Percentiles rank a stretch among this genome's conserved stretches.
Conservation (phyloP, 148 eudicot species). For the Rhododendron ferrugineum region DNA sequence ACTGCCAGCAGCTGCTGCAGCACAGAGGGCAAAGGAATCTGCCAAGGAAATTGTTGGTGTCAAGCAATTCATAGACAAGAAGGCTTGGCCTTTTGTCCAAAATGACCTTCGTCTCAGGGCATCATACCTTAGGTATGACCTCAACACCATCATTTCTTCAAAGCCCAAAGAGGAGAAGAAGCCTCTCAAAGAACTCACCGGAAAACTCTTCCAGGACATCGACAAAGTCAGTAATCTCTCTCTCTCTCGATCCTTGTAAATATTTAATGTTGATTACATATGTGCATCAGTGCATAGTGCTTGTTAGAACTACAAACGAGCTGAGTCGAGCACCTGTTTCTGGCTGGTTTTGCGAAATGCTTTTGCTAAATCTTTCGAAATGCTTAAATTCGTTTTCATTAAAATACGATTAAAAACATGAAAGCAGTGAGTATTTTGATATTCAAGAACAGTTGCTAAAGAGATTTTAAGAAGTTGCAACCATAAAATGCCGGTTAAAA, state of each 20-base stretch:
- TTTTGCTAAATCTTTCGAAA: neutral
- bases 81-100: slow-evolving; percentile 97
- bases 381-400: neutral
- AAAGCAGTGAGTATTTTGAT: neutral
- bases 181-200: slow-evolving; percentile 62
- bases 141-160: slow-evolving; percentile 76
- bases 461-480: neutral
- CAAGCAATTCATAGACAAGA: slow-evolving; percentile 69
- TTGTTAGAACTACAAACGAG: neutral
- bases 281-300: too few species aligned
- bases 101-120: slow-evolving; percentile 83
- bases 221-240: slow-evolving; percentile 44
- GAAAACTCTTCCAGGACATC: slow-evolving; percentile 72
- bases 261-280: neutral
- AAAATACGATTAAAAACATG: neutral
- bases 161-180: slow-evolving; percentile 85
- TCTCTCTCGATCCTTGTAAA: neutral
- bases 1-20: slow-evolving; percentile 64
- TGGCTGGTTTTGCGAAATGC: neutral
- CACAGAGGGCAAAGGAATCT: slow-evolving; percentile 75
- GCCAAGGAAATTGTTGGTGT: slow-evolving; percentile 80
- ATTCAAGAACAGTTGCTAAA: neutral
- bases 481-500: neutral
- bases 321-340: neutral
- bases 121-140: slow-evolving; percentile 77